Evolutionary conservation across 352 stramenopile genomes (phyloP), one percentile per base, ranked within the genome.

Genomic region (Phytophthora colocasiae): DNA sequence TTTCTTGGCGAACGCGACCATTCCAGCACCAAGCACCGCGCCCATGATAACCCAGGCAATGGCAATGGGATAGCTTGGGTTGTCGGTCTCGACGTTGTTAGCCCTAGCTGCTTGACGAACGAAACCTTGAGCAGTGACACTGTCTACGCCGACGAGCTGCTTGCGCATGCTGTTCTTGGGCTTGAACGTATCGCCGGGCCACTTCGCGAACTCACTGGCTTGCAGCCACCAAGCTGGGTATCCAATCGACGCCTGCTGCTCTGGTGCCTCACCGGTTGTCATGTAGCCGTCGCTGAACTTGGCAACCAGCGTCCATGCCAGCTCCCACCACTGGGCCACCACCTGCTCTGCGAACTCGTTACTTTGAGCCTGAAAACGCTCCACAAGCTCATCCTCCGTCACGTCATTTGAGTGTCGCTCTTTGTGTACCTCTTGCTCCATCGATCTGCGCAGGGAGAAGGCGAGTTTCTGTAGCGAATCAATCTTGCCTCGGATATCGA

Each of bases 251-350:
- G 73, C 27, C 69, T 84, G 80, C 12, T 89, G 53, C 4, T 57
- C 54, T 0, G 78, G 61, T n/a, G 44, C 58, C 51, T 93, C 85
- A 24, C 85, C 83, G 8, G 78, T 91, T 15, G 81, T 90, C 55
- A 89, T 68, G 69, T 88, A 91, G 36, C 85, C 85, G 34, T 90
- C 73, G 53, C 80, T 91, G 62, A 85, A 93, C 61, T 92, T 93
- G 46, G 77, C 79, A 8, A 92, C 70, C 11, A 93, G 58, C 22
- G 52, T 77, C 85, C 85, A 93, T 8, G 81, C 83, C 1, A 92
- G 66, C 12, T 70, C 17, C 85, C 85, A 92, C 85, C 85, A 91
- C 26, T 74, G 55, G 0, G 76, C 50, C 8, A 92, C 81, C 1
- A 93, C 81, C 4, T 74, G 27, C 10, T 71, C 64, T 2, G 83